Evolutionary conservation across 345 rosid species (phyloP).

Genomic region (Rhizophora apiculata): DNA sequence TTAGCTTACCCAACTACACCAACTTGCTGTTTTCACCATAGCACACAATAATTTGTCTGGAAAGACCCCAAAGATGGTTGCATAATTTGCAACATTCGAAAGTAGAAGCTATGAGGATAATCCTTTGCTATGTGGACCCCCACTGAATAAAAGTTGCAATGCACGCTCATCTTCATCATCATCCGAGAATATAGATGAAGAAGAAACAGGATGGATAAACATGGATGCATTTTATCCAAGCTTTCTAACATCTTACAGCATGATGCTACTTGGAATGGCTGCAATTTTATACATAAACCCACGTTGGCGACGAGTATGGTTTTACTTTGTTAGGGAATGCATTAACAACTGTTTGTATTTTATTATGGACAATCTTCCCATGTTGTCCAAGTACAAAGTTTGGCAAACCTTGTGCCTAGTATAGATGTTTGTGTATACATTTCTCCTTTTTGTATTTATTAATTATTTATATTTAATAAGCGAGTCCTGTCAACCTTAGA

Average conservation of each 20-base stretch:
- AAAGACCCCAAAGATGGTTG: not conserved
- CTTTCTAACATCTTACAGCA: not conserved
- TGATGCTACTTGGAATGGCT: not conserved
- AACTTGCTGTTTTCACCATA: slow-evolving; percentile 19
- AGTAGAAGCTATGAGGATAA: slow-evolving; percentile 20
- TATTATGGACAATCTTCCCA: slow-evolving; percentile 9
- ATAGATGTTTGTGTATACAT: too few relatives aligned
- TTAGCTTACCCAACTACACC: not conserved
- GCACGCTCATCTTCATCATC: not conserved
- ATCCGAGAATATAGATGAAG: not conserved
- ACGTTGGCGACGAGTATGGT: slow-evolving; percentile 6
- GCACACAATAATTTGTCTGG: slow-evolving; percentile 39
- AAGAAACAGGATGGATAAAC: not conserved
- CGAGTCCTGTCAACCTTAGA: too few relatives aligned
- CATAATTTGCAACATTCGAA: slow-evolving; percentile 24
- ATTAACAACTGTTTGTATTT: not conserved
- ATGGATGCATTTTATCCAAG: slow-evolving; percentile 6
- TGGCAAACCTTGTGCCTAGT: not conserved
- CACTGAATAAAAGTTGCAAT: slow-evolving; percentile 10
- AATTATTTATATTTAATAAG: too few relatives aligned
- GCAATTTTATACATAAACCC: slow-evolving; percentile 10
- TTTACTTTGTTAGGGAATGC: not conserved
- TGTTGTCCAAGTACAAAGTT: not conserved
- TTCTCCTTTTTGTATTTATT: too few relatives aligned
- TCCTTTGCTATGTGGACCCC: slow-evolving; percentile 26